Base-by-base conservation (phyloP, 768 basidiomycete genomes). In the Rhizopogon vinicolor region DNA sequence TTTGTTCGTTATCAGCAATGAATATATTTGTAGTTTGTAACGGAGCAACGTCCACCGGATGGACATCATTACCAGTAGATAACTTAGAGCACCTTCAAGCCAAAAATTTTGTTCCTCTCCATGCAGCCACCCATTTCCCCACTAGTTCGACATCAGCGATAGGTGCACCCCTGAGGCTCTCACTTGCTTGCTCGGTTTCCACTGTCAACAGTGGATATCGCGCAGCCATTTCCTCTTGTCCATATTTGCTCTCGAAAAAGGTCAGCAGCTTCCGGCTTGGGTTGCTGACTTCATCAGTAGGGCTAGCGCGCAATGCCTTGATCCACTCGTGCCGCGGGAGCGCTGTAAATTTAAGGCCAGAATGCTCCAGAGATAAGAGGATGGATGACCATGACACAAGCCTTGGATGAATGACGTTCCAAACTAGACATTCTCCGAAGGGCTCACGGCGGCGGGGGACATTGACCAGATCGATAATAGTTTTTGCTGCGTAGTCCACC, bases 401-500 rank as follows among this genome's bases (percentile, higher is more conserved):
- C 3, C 31, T 59, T 6, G 50, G 59, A 7, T 63, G 60, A 31
- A 63, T 49, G 41, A 70, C 22, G 12, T 68, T 57, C 41, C 60
- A 67, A 13, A 68, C 65, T 12, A 60, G 62, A 18, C 62, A 66
- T 5, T 51, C 50, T 7, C 41, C 52, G 8, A 33, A 35, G 7
- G 5, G 46, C 14, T n/a, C n/a, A 7, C 3, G 3, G 16, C 41
- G 14, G 18, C 37, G 40, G 37, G 60, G 53, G 14, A 61, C 49
- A 1, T 44, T 51, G 5, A 78, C 67, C 50, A 83, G 70, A 55
- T 84, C 79, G 40, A 70, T 59, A 57, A 83, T 79, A 16, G 72
- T 73, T 35, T 67, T 67, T 7, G 74, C 81, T 1, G 81, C 81
- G 51, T 69, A 72, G 67, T 84, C 74, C 50, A 82, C 79, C 0